phyloP scores from a whole-genome alignment of 257 asterid genomes.

The Solanum pinnatisectum region DNA sequence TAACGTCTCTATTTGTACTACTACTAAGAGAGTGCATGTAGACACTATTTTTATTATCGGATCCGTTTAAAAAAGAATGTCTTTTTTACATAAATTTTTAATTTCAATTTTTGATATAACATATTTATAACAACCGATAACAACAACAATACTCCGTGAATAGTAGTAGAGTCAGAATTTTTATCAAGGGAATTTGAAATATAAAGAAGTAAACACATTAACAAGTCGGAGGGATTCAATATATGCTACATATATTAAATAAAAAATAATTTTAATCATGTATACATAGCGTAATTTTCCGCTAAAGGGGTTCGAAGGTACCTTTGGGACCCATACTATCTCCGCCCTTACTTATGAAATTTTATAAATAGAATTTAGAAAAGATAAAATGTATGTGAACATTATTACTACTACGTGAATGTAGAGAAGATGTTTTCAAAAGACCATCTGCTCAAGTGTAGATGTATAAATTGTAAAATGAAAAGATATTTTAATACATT shows the following conservation, averaged over 20 bases:
- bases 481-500: background rate
- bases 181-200: too few species aligned
- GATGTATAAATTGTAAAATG: too few species aligned
- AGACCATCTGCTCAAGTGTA: too few species aligned
- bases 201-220: too few species aligned
- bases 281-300: too few species aligned
- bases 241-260: too few species aligned
- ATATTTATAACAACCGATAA: background rate
- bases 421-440: background rate
- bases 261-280: too few species aligned
- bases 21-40: background rate
- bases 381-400: background rate
- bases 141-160: too few species aligned
- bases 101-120: background rate
- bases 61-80: background rate
- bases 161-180: too few species aligned
- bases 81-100: background rate
- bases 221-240: too few species aligned
- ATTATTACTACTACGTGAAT: too few species aligned
- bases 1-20: background rate
- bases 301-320: background rate
- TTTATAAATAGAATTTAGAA: background rate
- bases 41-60: background rate
- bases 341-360: accelerated
- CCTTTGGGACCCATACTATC: too few species aligned